Conservation (phyloP, 2,329 filamentous ascomycete species). For the Stachybotrys chartarum region DNA sequence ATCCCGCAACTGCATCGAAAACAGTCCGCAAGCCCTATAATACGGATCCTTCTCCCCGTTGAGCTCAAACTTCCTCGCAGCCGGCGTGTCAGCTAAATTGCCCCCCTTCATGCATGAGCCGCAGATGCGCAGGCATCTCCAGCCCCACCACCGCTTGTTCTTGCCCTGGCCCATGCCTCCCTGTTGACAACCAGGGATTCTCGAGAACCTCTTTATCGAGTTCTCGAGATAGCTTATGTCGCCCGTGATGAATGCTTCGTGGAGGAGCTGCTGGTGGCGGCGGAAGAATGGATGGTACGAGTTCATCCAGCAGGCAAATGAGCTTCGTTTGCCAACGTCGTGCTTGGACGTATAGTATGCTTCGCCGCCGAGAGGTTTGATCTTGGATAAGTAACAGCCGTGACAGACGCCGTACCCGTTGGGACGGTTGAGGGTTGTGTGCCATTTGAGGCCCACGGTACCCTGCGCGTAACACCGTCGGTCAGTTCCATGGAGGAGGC, state of each 20-base stretch:
- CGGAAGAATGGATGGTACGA: conserved; percentile 3
- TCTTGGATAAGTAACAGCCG: conserved; percentile 2
- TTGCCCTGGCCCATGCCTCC: conserved; percentile 4
- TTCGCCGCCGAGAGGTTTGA: conserved; percentile 2
- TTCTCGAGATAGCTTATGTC: conserved; percentile 2
- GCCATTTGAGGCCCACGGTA: conserved; percentile 2
- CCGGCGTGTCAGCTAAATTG: conserved; percentile 1
- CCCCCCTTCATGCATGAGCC: conserved; percentile 3
- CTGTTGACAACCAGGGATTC: conserved; percentile 2
- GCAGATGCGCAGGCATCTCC: conserved; percentile 2
- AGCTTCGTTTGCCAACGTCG: conserved; percentile 1
- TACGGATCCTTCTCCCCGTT: conserved; percentile 3
- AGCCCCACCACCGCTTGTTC: conserved; percentile 4
- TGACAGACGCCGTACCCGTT: conserved; percentile 1
- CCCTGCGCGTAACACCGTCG: conserved; percentile 3
- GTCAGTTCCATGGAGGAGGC: conserved; percentile 2
- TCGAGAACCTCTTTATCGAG: background rate
- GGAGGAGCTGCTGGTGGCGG: conserved; percentile 1
- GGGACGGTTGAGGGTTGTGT: conserved; percentile 2
- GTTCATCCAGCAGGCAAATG: conserved; percentile 4
- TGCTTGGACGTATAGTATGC: background rate
- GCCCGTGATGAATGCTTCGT: conserved; percentile 1
- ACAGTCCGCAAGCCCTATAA: conserved; percentile 1
- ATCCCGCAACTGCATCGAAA: conserved; percentile 4
- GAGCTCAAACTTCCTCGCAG: conserved; percentile 3